Conservation (phyloP, 108 stramenopile genomes). For the Skeletonema grethae region DNA sequence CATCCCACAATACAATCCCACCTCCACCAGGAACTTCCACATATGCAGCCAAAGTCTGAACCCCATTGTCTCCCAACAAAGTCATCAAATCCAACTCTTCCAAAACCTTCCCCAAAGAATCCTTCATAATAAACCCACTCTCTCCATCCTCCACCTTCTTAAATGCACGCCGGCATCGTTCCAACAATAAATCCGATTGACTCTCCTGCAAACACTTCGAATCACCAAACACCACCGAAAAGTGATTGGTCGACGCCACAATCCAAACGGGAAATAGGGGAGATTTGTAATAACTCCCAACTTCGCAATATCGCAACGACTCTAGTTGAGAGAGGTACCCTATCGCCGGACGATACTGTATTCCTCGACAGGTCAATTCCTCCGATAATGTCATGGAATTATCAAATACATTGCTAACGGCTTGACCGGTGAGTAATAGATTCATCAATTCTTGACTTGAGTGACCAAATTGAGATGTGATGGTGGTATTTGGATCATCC, state of each 20-base stretch:
- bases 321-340: slow-evolving; percentile 88
- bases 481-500: slow-evolving; percentile 67
- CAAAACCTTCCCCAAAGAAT: slow-evolving; percentile 55
- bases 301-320: slow-evolving; percentile 74
- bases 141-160: slow-evolving; percentile 66
- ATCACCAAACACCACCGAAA: slow-evolving; percentile 85
- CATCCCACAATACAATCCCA: slow-evolving; percentile 84
- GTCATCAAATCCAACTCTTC: slow-evolving; percentile 50
- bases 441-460: slow-evolving; percentile 91
- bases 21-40: slow-evolving; percentile 65
- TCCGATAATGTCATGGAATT: slow-evolving; percentile 64
- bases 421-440: slow-evolving; percentile 77
- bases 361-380: slow-evolving; percentile 77
- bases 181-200: slow-evolving; percentile 65
- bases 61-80: slow-evolving; percentile 46
- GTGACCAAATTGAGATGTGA: slow-evolving; percentile 87
- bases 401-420: slow-evolving; percentile 88
- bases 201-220: slow-evolving; percentile 59
- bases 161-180: slow-evolving; percentile 81
- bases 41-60: slow-evolving; percentile 59
- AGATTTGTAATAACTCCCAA: slow-evolving; percentile 83
- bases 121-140: slow-evolving; percentile 68
- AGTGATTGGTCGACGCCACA: slow-evolving; percentile 81
- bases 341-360: slow-evolving; percentile 67
- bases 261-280: slow-evolving; percentile 86